Evolutionary conservation across 192 early-diverging fungal genomes (phyloP), one percentile per base, ranked within the genome.

Genomic region (Coemansia nantahalensis): DNA sequence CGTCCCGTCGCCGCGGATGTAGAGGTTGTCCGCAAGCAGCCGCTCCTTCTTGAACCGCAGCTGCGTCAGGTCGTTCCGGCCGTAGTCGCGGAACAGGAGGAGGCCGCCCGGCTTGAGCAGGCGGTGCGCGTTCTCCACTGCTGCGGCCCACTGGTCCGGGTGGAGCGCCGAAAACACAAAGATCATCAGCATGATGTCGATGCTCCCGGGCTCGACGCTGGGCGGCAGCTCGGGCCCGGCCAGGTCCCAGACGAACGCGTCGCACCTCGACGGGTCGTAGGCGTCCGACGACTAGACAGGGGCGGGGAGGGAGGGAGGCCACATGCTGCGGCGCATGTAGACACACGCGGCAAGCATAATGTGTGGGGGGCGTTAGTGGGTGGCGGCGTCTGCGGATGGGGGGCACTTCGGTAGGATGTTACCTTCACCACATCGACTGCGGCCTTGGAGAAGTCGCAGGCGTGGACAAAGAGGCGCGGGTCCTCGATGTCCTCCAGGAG

Each of bases 91-190:
- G 63, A 92, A 88, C 26, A 89, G 59, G 13, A 90, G 51, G 10
- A 88, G 47, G 5, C 90, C 90, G 30, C 90, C 90, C 2, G 90
- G 90, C 43, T 85, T 86, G 39, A 92, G 65, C 54, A 86, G 56
- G 35, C 77, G 52, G 36, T 68, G 78, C 9, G 89, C 81, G 57
- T 91, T 91, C 3, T 57, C 49, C 1, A 81, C 77, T 0, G 87
- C 87, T 35, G 79, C 78, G 21, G 48, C 48, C 89, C 89, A 91
- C 24, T 85, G 78, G 24, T 54, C 48, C 58, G 88, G 82, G 46
- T 90, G 82, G 16, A 92, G 59, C 3, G 90, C 90, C 22, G 84
- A 86, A 17, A 92, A 79, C 14, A 90, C 87, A 77, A 92, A 92
- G 44, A 92, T 82, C 68, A 88, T 89, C 8, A 85, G 75, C 67